phyloP scores from a whole-genome alignment of 2,329 filamentous ascomycete species.

The Scedosporium boydii region DNA sequence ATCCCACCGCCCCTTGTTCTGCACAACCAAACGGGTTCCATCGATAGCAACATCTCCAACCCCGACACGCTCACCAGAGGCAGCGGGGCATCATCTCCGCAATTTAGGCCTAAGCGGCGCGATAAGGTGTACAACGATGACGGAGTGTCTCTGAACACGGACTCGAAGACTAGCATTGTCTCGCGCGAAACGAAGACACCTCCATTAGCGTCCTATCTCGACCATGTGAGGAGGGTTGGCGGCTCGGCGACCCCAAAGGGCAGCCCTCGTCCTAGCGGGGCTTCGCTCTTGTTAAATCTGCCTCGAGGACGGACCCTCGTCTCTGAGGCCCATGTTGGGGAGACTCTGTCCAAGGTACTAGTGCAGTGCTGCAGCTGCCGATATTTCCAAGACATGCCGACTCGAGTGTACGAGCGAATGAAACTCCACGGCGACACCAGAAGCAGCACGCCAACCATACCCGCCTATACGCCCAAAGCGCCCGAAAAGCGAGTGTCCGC shows the following conservation, averaged over 20 bases:
- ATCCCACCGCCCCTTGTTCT: neutral
- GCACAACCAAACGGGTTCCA: neutral
- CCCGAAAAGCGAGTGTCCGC: conserved; percentile 14
- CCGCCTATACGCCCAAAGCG: neutral
- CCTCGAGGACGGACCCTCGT: neutral
- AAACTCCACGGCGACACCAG: conserved; percentile 20
- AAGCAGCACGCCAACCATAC: neutral
- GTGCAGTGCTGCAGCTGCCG: conserved; percentile 57
- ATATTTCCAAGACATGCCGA: conserved; percentile 58
- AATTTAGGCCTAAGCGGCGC: neutral
- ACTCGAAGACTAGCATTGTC: neutral
- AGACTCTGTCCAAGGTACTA: conserved; percentile 51
- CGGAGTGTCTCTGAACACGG: neutral
- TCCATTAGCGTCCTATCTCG: conserved; percentile 8
- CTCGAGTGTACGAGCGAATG: conserved; percentile 55
- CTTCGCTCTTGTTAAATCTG: conserved; percentile 8
- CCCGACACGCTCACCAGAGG: neutral
- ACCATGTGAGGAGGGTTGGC: conserved; percentile 7
- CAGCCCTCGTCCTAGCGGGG: neutral
- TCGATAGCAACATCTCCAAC: neutral
- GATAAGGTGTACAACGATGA: neutral
- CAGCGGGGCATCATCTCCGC: neutral
- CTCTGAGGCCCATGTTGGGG: conserved; percentile 9
- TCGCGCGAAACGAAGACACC: conserved; percentile 7
- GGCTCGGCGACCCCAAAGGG: conserved; percentile 3